Conservation (phyloP, 1,284 basidiomycete genomes). For the Leccinum pachyderme region DNA sequence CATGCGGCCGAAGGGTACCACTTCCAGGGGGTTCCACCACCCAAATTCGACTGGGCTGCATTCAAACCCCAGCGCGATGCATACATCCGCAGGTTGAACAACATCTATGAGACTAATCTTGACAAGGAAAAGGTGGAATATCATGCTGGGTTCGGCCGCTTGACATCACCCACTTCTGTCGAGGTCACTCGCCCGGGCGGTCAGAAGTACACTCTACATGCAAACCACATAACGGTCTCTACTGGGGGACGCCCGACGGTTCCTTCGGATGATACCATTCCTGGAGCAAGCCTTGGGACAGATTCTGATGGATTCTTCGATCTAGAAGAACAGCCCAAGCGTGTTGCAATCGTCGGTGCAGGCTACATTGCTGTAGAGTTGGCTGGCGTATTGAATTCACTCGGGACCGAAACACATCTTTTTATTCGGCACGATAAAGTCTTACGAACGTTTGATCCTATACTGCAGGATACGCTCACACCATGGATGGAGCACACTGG, state of each 20-base stretch:
- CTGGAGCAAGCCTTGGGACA: conserved; percentile 89
- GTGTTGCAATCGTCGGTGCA: conserved; percentile 92
- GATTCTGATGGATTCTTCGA: conserved; percentile 97
- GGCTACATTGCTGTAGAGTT: conserved; percentile 98
- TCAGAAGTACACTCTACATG: conserved; percentile 63
- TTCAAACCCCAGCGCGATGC: conserved; percentile 96
- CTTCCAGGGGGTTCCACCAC: conserved; percentile 55
- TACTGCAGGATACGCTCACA: conserved; percentile 84
- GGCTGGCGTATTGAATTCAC: conserved; percentile 84
- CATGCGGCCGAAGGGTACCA: conserved; percentile 80
- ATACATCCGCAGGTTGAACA: conserved; percentile 90
- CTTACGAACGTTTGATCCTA: conserved; percentile 90
- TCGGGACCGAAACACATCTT: conserved; percentile 89
- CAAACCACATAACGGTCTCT: conserved; percentile 80
- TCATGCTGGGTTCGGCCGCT: conserved; percentile 77
- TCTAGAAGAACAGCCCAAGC: conserved; percentile 85
- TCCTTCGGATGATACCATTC: conserved; percentile 80
- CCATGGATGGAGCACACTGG: conserved; percentile 95
- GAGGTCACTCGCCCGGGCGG: conserved; percentile 68
- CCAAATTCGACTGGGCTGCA: conserved; percentile 84
- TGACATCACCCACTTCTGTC: conserved; percentile 65
- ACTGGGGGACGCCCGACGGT: conserved; percentile 85
- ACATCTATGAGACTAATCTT: conserved; percentile 90
- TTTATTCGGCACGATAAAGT: conserved; percentile 89
- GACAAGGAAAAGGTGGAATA: conserved; percentile 88